Conservation (phyloP, 129 eudicot genomes). For the Lactuca saligna region DNA sequence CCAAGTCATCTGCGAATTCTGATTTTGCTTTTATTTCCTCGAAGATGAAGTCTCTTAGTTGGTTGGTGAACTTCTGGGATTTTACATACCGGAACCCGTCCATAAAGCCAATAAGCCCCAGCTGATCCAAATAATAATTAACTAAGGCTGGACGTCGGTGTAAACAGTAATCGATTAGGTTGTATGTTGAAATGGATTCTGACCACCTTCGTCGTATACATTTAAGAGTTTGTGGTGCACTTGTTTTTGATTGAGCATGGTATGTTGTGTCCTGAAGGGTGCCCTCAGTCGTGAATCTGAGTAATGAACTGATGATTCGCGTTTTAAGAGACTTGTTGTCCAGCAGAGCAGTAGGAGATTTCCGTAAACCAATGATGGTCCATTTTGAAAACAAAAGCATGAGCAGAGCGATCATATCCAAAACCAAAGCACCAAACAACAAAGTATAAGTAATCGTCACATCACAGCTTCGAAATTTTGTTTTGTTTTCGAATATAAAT, state of each 20-base stretch:
- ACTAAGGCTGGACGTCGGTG: not conserved
- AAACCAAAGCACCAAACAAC: conserved; percentile 45
- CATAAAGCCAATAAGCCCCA: conserved; percentile 32
- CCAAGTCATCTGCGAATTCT: conserved; percentile 51
- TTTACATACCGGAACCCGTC: conserved; percentile 35
- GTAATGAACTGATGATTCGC: not conserved
- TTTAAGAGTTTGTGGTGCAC: not conserved
- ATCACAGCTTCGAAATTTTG: not conserved
- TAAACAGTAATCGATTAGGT: conserved; percentile 43
- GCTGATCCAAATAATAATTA: conserved; percentile 3
- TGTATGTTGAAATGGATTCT: conserved; percentile 37
- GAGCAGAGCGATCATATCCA: conserved; percentile 37
- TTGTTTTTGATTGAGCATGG: not conserved
- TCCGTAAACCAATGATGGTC: conserved; percentile 28
- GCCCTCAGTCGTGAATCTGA: conserved; percentile 15
- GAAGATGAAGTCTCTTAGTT: conserved; percentile 41
- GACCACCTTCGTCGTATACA: conserved; percentile 44
- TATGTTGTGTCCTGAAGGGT: not conserved
- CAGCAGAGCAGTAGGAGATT: conserved; percentile 27
- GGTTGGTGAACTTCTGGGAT: not conserved
- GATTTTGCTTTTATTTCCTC: conserved; percentile 49
- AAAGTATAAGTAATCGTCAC: conserved; percentile 40
- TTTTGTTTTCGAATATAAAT: conserved; percentile 32
- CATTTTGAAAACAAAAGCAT: conserved; percentile 59
- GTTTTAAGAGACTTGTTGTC: conserved; percentile 1